phyloP scores from a whole-genome alignment of 345 rosid species.

The Brassica cretica region DNA sequence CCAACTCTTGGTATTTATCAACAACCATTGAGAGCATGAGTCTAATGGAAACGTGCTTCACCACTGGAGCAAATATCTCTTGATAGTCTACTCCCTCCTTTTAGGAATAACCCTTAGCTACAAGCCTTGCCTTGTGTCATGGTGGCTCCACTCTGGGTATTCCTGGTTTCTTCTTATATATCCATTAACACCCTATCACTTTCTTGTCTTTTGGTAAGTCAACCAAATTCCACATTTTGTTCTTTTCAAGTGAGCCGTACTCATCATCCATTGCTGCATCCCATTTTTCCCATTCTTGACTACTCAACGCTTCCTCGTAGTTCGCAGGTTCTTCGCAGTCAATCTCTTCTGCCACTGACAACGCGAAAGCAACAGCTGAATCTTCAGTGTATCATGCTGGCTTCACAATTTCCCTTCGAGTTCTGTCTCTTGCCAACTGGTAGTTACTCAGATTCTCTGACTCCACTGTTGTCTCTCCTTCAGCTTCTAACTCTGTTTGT shows the following conservation, averaged over 20 bases:
- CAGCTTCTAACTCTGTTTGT: background rate
- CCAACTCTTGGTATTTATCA: background rate
- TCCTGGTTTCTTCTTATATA: background rate
- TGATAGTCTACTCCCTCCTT: background rate
- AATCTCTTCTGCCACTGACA: background rate
- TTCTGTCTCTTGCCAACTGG: background rate
- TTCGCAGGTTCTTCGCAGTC: background rate
- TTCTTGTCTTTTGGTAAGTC: background rate
- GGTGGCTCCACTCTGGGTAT: background rate
- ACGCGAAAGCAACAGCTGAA: background rate
- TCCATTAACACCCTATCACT: background rate
- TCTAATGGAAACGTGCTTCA: background rate
- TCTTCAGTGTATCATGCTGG: background rate
- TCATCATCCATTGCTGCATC: background rate
- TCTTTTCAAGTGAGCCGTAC: background rate
- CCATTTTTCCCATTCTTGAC: background rate
- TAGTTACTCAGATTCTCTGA: background rate
- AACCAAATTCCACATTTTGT: too few relatives aligned
- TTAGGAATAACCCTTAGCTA: background rate
- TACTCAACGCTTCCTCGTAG: background rate
- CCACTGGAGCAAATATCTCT: background rate
- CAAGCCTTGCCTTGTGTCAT: background rate
- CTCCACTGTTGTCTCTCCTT: too few relatives aligned
- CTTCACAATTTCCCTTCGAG: background rate
- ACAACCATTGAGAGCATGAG: background rate